Evolutionary conservation across 768 basidiomycete species (phyloP).

Genomic region (Pisolithus tinctorius): DNA sequence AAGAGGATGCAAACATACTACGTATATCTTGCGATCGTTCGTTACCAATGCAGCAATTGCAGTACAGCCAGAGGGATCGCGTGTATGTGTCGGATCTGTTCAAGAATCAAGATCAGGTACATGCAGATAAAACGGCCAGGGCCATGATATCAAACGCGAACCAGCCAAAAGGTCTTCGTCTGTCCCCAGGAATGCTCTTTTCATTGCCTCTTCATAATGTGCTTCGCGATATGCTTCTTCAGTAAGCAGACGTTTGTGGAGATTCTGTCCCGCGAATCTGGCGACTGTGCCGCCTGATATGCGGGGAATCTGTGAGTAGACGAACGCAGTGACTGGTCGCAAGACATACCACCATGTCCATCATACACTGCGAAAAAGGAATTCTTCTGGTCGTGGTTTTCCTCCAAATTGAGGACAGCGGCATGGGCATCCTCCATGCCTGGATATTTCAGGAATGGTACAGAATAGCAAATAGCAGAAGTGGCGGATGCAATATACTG

Average conservation of each 20-base stretch:
- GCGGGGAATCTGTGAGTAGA: neutral
- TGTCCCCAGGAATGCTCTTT: constrained; percentile 84
- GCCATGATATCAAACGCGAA: constrained; percentile 29
- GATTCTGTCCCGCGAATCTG: constrained; percentile 75
- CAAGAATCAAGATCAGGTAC: constrained; percentile 1
- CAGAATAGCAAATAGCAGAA: neutral
- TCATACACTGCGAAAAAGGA: constrained; percentile 97
- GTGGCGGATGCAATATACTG: neutral
- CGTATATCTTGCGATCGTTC: constrained; percentile 67
- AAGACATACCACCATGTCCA: constrained; percentile 83
- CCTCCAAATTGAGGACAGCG: constrained; percentile 62
- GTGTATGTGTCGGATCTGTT: constrained; percentile 75
- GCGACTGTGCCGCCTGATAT: constrained; percentile 73
- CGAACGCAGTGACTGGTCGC: neutral
- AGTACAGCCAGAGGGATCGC: constrained; percentile 95
- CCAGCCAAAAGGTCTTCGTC: constrained; percentile 90
- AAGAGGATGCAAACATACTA: constrained; percentile 37
- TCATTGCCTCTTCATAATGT: constrained; percentile 73
- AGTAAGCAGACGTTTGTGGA: constrained; percentile 68
- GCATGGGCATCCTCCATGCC: constrained; percentile 98
- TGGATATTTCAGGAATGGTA: constrained; percentile 26
- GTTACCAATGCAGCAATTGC: constrained; percentile 87
- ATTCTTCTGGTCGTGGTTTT: constrained; percentile 40
- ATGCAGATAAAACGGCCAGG: neutral
- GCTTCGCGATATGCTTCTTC: constrained; percentile 67